phyloP scores from a whole-genome alignment of 352 stramenopile genomes.

The Salisapilia sapeloensis region DNA sequence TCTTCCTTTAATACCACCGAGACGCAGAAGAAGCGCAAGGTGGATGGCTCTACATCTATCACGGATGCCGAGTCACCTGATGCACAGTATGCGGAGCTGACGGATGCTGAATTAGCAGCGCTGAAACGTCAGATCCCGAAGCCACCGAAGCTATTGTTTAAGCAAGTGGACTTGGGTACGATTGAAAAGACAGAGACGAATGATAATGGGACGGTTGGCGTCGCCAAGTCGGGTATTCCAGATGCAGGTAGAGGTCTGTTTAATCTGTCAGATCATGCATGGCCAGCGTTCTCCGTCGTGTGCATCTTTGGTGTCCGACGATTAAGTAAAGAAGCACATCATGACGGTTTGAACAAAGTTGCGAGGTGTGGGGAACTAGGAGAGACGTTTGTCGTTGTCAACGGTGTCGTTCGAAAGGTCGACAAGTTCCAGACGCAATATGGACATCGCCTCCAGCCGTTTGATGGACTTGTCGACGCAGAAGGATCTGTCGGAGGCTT shows the following conservation, averaged over 20 bases:
- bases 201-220: conserved; percentile 75
- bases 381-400: conserved; percentile 79
- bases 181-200: conserved; percentile 77
- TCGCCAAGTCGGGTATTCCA: conserved; percentile 67
- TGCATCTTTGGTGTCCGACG: conserved; percentile 78
- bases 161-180: conserved; percentile 70
- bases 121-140: conserved; percentile 71
- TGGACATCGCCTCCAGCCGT: conserved; percentile 59
- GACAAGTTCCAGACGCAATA: conserved; percentile 83
- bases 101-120: conserved; percentile 61
- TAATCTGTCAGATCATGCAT: conserved; percentile 60
- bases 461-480: conserved; percentile 70
- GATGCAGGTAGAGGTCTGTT: conserved; percentile 69
- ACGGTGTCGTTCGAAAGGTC: conserved; percentile 68
- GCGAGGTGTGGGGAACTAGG: conserved; percentile 65
- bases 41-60: conserved; percentile 39
- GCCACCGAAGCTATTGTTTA: conserved; percentile 65
- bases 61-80: conserved; percentile 44
- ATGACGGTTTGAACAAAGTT: conserved; percentile 79
- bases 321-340: conserved; percentile 76
- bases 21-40: conserved; percentile 61
- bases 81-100: conserved; percentile 51
- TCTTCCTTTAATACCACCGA: conserved; percentile 47
- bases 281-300: conserved; percentile 77
- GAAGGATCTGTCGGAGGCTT: conserved; percentile 72